Conservation (phyloP, 805 yeast species). For the Yarrowia sp. region DNA sequence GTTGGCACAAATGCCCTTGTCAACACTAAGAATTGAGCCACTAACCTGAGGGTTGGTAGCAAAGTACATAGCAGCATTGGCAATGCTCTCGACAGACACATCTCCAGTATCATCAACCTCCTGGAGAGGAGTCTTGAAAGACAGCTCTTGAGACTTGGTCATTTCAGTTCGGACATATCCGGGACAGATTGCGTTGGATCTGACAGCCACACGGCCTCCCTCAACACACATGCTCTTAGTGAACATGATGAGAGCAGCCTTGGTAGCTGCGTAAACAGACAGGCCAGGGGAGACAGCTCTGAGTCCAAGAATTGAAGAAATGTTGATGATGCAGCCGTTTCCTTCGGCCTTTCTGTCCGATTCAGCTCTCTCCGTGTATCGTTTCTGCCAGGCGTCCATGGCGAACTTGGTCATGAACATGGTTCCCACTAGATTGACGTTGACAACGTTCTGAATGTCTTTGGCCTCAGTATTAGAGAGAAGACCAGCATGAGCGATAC, state of each 20-base stretch:
- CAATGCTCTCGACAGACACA: constrained; percentile 28
- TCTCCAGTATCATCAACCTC: constrained; percentile 24
- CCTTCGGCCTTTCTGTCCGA: not conserved
- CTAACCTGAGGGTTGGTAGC: constrained; percentile 28
- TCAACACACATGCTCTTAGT: constrained; percentile 59
- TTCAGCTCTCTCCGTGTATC: constrained; percentile 28
- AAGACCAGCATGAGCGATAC: constrained; percentile 56
- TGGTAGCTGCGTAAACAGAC: constrained; percentile 63
- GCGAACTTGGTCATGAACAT: constrained; percentile 56
- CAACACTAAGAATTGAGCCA: constrained; percentile 29
- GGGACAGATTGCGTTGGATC: constrained; percentile 66
- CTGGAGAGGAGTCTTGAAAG: constrained; percentile 26
- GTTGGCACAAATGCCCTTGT: constrained; percentile 28
- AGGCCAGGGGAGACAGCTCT: constrained; percentile 51
- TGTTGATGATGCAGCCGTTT: constrained; percentile 49
- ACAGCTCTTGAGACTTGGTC: constrained; percentile 31
- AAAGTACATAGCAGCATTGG: constrained; percentile 31
- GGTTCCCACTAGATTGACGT: constrained; percentile 58
- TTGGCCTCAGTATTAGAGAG: constrained; percentile 42
- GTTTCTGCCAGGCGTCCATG: constrained; percentile 49
- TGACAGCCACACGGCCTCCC: constrained; percentile 47
- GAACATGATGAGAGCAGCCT: constrained; percentile 65
- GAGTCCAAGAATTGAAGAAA: constrained; percentile 61
- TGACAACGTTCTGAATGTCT: constrained; percentile 47
- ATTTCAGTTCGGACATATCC: constrained; percentile 68